Evolutionary conservation across 257 asterid genomes (phyloP).

Genomic region (Scutellaria minor): DNA sequence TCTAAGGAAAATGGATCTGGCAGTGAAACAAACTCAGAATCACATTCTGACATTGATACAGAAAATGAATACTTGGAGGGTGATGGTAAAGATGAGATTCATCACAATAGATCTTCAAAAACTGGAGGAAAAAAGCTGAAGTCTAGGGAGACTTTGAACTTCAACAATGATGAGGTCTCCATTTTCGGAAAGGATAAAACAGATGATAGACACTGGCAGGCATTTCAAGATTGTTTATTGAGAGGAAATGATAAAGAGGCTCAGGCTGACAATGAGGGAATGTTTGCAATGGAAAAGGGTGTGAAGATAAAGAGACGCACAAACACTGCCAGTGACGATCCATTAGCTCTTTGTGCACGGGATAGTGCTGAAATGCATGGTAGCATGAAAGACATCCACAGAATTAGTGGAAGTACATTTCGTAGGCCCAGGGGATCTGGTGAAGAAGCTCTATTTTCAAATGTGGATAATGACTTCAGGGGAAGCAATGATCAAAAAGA

Average conservation of each 20-base stretch:
- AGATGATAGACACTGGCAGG: constrained; percentile 80
- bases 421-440: constrained; percentile 49
- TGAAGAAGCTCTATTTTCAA: constrained; percentile 54
- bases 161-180: constrained; percentile 45
- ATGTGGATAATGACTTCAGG: constrained; percentile 43
- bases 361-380: constrained; percentile 49
- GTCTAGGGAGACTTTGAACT: constrained; percentile 44
- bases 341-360: constrained; percentile 51
- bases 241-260: constrained; percentile 65
- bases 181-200: constrained; percentile 50
- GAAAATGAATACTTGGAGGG: constrained; percentile 49
- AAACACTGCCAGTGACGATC: constrained; percentile 51
- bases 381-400: constrained; percentile 46
- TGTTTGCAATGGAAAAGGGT: constrained; percentile 67
- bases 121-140: constrained; percentile 52
- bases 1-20: constrained; percentile 52
- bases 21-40: constrained; percentile 49
- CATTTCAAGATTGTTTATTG: constrained; percentile 83
- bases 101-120: constrained; percentile 50
- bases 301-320: constrained; percentile 51
- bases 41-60: constrained; percentile 51
- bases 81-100: constrained; percentile 40
- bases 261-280: constrained; percentile 46
- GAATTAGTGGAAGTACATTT: constrained; percentile 43
- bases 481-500: constrained; percentile 46